Conservation (phyloP, 192 early-diverging fungal species). For the Jimgerdemannia flammicorona region DNA sequence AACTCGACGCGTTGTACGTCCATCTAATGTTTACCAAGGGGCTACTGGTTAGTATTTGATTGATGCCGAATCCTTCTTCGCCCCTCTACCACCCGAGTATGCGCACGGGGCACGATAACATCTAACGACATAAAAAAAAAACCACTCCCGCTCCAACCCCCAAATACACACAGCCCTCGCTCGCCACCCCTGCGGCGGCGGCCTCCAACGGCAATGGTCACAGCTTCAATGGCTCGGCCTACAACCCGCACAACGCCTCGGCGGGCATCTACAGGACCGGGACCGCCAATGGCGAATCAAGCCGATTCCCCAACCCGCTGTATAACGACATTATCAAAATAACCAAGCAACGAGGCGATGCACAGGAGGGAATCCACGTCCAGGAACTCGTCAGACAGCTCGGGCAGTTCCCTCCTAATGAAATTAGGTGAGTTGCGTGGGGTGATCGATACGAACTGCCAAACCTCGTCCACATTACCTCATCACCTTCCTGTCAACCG, state of each 20-base stretch:
- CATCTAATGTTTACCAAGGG: slow-evolving; percentile 56
- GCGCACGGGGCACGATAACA: no score
- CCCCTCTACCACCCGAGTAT: no score
- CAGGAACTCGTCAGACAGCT: background rate
- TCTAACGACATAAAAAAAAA: background rate
- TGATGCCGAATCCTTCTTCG: no score
- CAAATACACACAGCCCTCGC: background rate
- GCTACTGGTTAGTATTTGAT: slow-evolving; percentile 23
- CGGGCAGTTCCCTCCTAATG: background rate
- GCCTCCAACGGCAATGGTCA: background rate
- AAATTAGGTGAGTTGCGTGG: background rate
- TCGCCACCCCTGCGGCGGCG: background rate
- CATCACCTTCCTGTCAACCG: no score
- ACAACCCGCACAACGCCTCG: background rate
- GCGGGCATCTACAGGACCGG: background rate
- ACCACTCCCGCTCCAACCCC: background rate
- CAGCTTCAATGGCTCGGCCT: background rate
- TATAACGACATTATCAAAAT: background rate
- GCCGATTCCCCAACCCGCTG: background rate
- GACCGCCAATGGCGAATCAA: no score
- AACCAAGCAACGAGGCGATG: background rate
- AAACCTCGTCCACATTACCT: no score
- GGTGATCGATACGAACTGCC: no score
- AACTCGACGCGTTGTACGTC: slow-evolving; percentile 60
- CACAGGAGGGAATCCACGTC: background rate